phyloP scores from a whole-genome alignment of 148 eudicot genomes.

The Fagopyrum tataricum region DNA sequence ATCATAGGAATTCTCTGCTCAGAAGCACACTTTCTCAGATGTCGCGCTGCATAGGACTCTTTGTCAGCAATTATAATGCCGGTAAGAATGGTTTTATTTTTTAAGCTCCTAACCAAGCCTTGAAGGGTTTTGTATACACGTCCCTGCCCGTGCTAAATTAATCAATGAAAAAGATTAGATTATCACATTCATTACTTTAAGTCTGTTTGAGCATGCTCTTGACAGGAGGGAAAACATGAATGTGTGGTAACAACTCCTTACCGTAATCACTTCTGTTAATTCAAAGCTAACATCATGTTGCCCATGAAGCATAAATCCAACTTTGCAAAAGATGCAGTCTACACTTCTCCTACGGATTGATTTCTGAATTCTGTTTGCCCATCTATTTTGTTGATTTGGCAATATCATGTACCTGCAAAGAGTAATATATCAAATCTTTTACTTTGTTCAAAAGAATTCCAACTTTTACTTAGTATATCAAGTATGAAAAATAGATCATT shows the following conservation, averaged over 20 bases:
- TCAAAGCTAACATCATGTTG: constrained; percentile 51
- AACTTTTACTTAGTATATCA: background rate
- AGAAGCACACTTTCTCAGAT: constrained; percentile 69
- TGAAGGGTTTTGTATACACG: constrained; percentile 65
- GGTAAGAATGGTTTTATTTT: constrained; percentile 35
- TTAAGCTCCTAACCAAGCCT: constrained; percentile 48
- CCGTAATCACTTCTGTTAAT: constrained; percentile 54
- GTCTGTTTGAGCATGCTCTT: background rate
- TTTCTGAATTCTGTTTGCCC: constrained; percentile 28
- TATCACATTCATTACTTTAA: constrained; percentile 10
- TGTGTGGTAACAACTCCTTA: constrained; percentile 13
- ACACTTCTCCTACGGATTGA: constrained; percentile 21
- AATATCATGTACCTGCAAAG: constrained; percentile 49
- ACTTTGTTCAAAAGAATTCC: background rate
- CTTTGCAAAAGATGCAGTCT: constrained; percentile 41
- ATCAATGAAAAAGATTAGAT: constrained; percentile 13
- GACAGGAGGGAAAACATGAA: background rate
- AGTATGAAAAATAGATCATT: background rate
- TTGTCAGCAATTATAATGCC: constrained; percentile 60
- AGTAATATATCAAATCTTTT: background rate
- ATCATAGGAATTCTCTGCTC: constrained; percentile 60
- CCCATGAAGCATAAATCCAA: constrained; percentile 83
- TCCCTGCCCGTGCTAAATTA: constrained; percentile 73
- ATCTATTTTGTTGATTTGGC: constrained; percentile 28
- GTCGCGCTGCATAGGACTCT: constrained; percentile 56